Evolutionary conservation across 306 rosid species (phyloP).

Genomic region (Lablab purpureus): DNA sequence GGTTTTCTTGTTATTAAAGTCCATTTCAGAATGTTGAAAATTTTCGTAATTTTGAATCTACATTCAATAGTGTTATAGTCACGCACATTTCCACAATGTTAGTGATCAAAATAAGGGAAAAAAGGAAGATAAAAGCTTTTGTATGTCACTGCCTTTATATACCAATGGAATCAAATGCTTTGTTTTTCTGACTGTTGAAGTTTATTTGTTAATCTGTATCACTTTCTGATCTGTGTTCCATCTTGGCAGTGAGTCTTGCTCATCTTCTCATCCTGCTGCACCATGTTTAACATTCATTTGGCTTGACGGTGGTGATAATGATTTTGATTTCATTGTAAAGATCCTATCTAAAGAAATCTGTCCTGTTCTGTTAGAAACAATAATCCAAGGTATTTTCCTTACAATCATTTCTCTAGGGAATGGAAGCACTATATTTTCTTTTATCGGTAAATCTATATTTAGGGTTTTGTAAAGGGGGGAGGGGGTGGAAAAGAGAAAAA

Average conservation of each 20-base stretch:
- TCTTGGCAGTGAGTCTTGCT: conserved; percentile 77
- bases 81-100: neutral
- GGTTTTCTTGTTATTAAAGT: neutral
- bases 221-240: conserved; percentile 36
- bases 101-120: neutral
- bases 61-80: neutral
- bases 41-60: neutral
- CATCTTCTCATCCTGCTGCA: conserved; percentile 50
- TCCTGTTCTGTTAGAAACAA: conserved; percentile 73
- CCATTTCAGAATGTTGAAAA: neutral
- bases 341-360: conserved; percentile 65
- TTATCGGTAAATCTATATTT: conserved; percentile 12
- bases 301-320: conserved; percentile 45
- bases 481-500: conserved; percentile 22
- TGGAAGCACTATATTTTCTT: neutral
- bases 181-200: conserved; percentile 3
- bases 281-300: conserved; percentile 74
- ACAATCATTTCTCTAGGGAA: neutral
- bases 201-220: conserved; percentile 1
- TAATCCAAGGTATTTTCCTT: conserved; percentile 76
- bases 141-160: neutral
- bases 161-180: conserved; percentile 7
- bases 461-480: neutral
- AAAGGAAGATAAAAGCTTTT: neutral
- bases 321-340: conserved; percentile 54